Evolutionary conservation across 129 eudicot genomes (phyloP), one percentile per base, ranked within the genome.

Genomic region (Solidago caesia): DNA sequence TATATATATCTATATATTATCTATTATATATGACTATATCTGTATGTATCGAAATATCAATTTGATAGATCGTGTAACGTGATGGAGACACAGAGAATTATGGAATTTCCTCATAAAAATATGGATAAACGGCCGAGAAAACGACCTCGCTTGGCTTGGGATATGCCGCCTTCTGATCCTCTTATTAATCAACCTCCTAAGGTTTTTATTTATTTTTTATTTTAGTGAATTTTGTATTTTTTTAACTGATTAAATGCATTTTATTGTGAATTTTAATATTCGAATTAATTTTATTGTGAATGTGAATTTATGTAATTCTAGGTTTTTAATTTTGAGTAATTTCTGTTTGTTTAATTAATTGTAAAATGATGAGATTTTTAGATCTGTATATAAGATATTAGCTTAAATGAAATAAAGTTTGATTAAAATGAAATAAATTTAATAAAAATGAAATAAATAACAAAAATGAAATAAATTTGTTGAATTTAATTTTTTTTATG

Each of bases 141-240:
- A 68, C 87, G 93, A 53, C 93, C 92, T 73, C 87, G 96, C n/a
- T 90, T 90, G 65, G 77, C 91, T 1, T 85, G 96, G 93, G 93
- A 90, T 71, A 67, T 85, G 81, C 84, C 88, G 11, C 90, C 87
- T 26, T 86, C 82, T 45, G 66, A 86, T 77, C 84, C 77, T 62
- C 16, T 12, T 53, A 51, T 15, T 51, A 11, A 51, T 53, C 82
- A 83, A 76, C 87, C 84, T 66, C 81, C 77, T 1, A 86, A 89
- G 95, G 95, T 85, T 64, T 53, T 29, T 49, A 66, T 80, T 16
- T 42, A 51, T 44, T 13, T 15, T 63, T 59, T 55, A 15, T 67
- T 33, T 77, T 68, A 13, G 48, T 27, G 67, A n/a, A 21, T 75
- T 26, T 42, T 47, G 68, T 43, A 47, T 68, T 6, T 25, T 55